A percentile compares a stretch with the other conserved stretches of the same genome.
Conservation (phyloP, 2,329 filamentous ascomycete genomes). For the Pestalotiopsis sp. region DNA sequence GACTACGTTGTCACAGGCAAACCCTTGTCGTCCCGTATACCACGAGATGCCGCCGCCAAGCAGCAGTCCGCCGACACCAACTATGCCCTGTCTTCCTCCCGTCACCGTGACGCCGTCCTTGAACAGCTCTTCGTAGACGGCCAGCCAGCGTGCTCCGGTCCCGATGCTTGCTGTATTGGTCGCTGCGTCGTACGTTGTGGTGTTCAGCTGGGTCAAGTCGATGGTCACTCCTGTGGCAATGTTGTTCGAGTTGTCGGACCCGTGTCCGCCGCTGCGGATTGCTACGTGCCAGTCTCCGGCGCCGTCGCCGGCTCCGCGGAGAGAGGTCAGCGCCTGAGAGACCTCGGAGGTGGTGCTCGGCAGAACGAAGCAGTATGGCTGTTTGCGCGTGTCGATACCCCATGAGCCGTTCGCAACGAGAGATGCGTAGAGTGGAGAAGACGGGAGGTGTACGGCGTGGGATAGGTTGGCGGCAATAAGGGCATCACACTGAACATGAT, state of each 20-base stretch:
- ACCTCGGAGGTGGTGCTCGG: background rate
- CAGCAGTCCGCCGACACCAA: conserved; percentile 24
- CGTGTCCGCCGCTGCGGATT: conserved; percentile 53
- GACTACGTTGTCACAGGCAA: conserved; percentile 41
- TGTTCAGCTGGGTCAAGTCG: conserved; percentile 41
- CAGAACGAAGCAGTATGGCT: background rate
- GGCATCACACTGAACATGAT: background rate
- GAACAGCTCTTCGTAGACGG: conserved; percentile 28
- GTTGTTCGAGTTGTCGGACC: conserved; percentile 44
- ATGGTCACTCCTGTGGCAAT: conserved; percentile 46
- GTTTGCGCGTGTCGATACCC: background rate
- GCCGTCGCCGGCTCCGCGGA: conserved; percentile 7
- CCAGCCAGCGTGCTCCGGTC: conserved; percentile 20
- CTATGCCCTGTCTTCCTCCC: conserved; percentile 15
- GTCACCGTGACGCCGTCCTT: conserved; percentile 14
- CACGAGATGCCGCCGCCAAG: conserved; percentile 21
- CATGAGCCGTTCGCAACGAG: background rate
- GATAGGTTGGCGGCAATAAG: background rate
- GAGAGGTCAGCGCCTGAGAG: background rate
- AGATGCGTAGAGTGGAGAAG: background rate
- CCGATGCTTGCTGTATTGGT: background rate
- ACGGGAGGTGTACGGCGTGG: background rate
- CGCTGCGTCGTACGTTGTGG: conserved; percentile 27
- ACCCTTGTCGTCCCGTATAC: conserved; percentile 3
- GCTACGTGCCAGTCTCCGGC: conserved; percentile 42